Evolutionary conservation across 208 protist genomes (phyloP), one percentile per base, ranked within the genome.

Genomic region (Trypanosoma scelopori): DNA sequence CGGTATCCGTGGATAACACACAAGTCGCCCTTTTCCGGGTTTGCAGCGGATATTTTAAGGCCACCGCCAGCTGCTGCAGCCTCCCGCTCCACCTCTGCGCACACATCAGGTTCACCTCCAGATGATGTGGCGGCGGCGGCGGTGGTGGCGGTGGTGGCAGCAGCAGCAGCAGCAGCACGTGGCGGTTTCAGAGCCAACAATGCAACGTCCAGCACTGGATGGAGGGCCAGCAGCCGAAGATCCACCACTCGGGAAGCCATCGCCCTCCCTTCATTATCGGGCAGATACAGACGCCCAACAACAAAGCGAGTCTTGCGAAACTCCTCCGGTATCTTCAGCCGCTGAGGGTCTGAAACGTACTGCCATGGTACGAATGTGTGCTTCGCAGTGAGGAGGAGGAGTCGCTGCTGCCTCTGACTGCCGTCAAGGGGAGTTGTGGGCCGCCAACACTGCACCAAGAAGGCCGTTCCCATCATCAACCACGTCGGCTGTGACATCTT

Each of bases 391-490:
- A 93, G 87, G 12, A 93, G 78, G 37, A 90, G 69, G 9, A 37
- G 32, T 9, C 32, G 32, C 32, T 9, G 5, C 27, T 50, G 47
- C 46, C 55, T 30, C 2, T n/a, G n/a, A n/a, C n/a, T n/a, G n/a
- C 43, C 50, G 3, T 11, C 35, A 30, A 6, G 45, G n/a, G 43
- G 18, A 43, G 73, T 32, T 22, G 25, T 35, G 15, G 55, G 46
- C 4, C 53, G 43, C 4, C 20, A 12, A 27, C 30, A 30, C 15
- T 25, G 43, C 45, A 64, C 4, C 18, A 74, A 73, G 59, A 89
- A 90, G 27, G 84, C 84, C 0, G 87, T 91, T 35, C 87, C 87
- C 80, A 91, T 89, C 87, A 93, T 93, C 23, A 93, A 71, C 85
- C 87, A 93, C 57, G 89, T 51, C 25, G 87, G 87, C 67, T 76